Conservation (phyloP, 805 yeast genomes). For the Starmerella roubikii region DNA sequence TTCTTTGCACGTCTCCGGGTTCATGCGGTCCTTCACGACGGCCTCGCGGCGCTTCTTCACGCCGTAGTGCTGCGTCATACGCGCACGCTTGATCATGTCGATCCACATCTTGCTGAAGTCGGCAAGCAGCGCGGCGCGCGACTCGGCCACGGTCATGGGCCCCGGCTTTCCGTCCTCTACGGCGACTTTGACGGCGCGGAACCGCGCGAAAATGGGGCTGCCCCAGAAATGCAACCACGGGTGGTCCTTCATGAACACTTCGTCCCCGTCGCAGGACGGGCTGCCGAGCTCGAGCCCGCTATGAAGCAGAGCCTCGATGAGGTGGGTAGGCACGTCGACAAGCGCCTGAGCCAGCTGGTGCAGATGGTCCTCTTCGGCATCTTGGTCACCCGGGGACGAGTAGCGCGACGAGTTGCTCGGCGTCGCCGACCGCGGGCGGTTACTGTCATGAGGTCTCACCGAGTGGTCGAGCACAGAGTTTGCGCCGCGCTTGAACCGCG, state of each 20-base stretch:
- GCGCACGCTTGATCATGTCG: constrained; percentile 36
- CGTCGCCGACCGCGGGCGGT: too few species aligned
- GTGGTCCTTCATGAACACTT: constrained; percentile 3
- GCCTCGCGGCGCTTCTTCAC: constrained; percentile 31
- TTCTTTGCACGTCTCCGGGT: constrained; percentile 30
- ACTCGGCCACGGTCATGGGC: constrained; percentile 22
- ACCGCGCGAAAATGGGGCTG: constrained; percentile 7
- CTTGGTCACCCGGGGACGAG: neutral
- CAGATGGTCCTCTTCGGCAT: neutral
- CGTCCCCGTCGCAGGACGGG: constrained; percentile 8
- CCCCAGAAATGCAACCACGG: constrained; percentile 21
- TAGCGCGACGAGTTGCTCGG: too few species aligned
- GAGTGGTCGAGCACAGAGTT: neutral
- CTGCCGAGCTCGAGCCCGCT: constrained; percentile 13
- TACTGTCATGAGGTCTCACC: too few species aligned
- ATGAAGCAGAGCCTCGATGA: constrained; percentile 7
- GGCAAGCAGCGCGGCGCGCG: constrained; percentile 31
- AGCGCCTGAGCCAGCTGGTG: constrained; percentile 3
- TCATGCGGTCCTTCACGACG: constrained; percentile 22
- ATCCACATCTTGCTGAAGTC: constrained; percentile 60
- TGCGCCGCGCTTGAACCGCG: neutral
- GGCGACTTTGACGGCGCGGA: constrained; percentile 12
- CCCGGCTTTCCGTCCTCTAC: constrained; percentile 5
- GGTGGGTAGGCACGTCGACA: neutral
- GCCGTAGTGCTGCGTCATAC: constrained; percentile 18